A percentile compares a stretch with the other conserved stretches of the same genome.
Conservation (phyloP, 192 early-diverging fungal genomes). For the Gaertneriomyces semiglobifer region DNA sequence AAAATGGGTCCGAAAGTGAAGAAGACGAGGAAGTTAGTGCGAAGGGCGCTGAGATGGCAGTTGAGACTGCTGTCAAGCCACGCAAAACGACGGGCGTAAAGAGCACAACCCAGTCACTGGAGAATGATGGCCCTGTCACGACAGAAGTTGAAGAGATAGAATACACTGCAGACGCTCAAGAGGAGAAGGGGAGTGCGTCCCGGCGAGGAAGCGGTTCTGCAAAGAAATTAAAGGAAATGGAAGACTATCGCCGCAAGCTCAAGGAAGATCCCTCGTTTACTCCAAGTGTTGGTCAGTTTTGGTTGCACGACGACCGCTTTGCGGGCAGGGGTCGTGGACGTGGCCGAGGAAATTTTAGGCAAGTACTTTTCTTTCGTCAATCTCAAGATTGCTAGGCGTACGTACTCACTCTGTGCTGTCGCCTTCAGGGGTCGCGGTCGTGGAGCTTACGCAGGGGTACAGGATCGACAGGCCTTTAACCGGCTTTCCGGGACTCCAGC, state of each 20-base stretch:
- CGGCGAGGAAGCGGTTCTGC: background rate
- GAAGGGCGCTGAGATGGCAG: background rate
- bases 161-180: background rate
- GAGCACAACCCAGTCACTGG: background rate
- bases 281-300: conserved; percentile 29
- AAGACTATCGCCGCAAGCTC: conserved; percentile 23
- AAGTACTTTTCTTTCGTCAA: background rate
- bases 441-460: background rate
- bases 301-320: conserved; percentile 33
- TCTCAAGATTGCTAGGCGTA: background rate
- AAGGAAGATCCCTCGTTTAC: conserved; percentile 33
- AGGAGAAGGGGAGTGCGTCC: background rate
- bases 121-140: background rate
- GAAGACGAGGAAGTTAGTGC: background rate
- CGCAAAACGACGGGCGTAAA: background rate
- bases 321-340: conserved; percentile 18
- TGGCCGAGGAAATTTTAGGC: conserved; percentile 8
- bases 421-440: conserved; percentile 6
- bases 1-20: background rate
- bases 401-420: background rate
- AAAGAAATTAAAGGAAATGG: conserved; percentile 6
- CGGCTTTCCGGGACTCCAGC: no score
- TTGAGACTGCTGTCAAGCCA: background rate
- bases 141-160: conserved; percentile 7
- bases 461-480: no score